phyloP scores from a whole-genome alignment of 2,329 filamentous ascomycete species.

The Mariannaea sp. region DNA sequence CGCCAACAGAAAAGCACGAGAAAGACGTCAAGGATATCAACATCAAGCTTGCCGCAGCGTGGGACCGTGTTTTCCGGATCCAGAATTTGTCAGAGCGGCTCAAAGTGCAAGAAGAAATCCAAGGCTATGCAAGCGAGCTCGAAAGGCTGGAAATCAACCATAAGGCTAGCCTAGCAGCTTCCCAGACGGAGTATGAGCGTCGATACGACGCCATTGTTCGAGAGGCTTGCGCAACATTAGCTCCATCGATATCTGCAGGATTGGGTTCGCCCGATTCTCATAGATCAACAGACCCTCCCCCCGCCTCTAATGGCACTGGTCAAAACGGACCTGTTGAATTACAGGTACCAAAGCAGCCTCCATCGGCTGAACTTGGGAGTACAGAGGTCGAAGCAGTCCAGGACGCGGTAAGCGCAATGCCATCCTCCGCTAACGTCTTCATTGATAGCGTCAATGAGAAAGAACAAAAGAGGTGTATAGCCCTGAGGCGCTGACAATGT shows the following conservation, averaged over 20 bases:
- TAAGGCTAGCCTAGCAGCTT: conserved; percentile 10
- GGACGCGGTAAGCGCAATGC: background rate
- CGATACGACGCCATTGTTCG: conserved; percentile 7
- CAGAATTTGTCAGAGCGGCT: background rate
- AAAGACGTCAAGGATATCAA: background rate
- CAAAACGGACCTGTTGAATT: no score
- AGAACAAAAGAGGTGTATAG: no score
- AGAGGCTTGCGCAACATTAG: conserved; percentile 18
- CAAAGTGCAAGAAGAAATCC: background rate
- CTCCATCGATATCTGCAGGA: background rate
- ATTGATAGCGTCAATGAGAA: background rate
- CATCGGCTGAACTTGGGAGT: no score
- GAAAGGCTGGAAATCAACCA: conserved; percentile 8
- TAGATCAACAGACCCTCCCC: background rate
- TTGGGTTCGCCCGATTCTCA: background rate
- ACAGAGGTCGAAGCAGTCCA: no score
- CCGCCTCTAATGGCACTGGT: background rate
- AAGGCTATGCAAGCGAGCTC: background rate
- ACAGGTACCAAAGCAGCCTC: no score
- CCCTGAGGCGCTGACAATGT: conserved; percentile 2
- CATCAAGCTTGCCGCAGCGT: background rate
- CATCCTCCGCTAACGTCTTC: background rate
- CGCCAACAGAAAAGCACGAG: background rate
- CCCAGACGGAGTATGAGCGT: conserved; percentile 11
- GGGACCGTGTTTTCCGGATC: background rate